These are phyloP conservation scores for Datisca glomerata DNA, from an alignment of 306 rosid genomes.

Conservation along the genomic window DNA sequence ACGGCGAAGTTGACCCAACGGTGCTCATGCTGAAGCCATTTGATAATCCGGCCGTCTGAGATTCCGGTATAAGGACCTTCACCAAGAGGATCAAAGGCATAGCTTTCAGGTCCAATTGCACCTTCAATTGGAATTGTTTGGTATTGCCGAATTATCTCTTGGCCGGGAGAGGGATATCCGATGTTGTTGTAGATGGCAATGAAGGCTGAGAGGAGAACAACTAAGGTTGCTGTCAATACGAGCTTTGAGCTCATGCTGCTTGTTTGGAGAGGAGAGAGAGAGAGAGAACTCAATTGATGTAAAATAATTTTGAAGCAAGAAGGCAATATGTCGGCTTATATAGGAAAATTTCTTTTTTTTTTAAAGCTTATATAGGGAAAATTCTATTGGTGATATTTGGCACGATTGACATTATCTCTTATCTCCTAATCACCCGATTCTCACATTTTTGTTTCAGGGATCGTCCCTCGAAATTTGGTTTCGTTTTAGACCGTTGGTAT, in stretches of 20 bases:
- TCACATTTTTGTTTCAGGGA: too few species aligned
- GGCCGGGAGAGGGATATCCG: conserved; percentile 7
- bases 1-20: conserved; percentile 48
- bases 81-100: conserved; percentile 42
- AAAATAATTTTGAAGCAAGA: too few species aligned
- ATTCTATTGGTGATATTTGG: too few species aligned
- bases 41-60: conserved; percentile 61
- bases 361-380: too few species aligned
- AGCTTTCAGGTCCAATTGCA: conserved; percentile 58
- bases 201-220: conserved; percentile 11
- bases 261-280: background rate
- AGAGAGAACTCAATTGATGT: too few species aligned
- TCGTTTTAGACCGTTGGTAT: too few species aligned
- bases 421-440: too few species aligned
- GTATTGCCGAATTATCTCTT: too few species aligned
- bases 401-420: too few species aligned
- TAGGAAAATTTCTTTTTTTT: too few species aligned
- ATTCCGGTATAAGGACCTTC: conserved; percentile 67
- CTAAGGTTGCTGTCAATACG: conserved; percentile 9
- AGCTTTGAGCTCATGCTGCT: conserved; percentile 6
- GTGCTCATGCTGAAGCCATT: conserved; percentile 29
- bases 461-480: too few species aligned
- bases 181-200: conserved; percentile 1
- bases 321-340: too few species aligned
- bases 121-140: conserved; percentile 23